These are phyloP conservation scores for Dentiscutata heterogama DNA, from an alignment of 371 early-diverging fungal genomes.

Conservation along the genomic window DNA sequence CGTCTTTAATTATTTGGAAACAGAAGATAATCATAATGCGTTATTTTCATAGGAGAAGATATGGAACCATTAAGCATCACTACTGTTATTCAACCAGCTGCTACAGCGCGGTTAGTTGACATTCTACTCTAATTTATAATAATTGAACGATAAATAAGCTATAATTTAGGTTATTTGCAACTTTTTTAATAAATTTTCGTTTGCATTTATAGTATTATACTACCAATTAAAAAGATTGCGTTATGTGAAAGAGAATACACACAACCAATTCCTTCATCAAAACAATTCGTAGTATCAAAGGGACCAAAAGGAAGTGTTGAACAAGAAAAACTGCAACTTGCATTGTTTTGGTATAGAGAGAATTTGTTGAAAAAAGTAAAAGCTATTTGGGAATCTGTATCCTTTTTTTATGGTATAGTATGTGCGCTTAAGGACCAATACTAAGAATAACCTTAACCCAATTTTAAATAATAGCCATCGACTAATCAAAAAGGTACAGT, in stretches of 20 bases:
- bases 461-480: slow-evolving; percentile 48
- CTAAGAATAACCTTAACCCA: not conserved
- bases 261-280: slow-evolving; percentile 77
- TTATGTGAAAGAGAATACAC: slow-evolving; percentile 61
- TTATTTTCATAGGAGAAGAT: not conserved
- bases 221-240: slow-evolving; percentile 74
- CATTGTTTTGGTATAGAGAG: slow-evolving; percentile 85
- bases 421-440: not conserved
- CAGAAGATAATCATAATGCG: not conserved
- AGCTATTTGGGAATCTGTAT: slow-evolving; percentile 64
- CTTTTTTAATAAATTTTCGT: not conserved
- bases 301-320: slow-evolving; percentile 60
- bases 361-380: slow-evolving; percentile 66
- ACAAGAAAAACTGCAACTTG: slow-evolving; percentile 66
- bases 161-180: slow-evolving; percentile 39
- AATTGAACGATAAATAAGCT: no score
- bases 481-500: slow-evolving; percentile 61
- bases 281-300: slow-evolving; percentile 81
- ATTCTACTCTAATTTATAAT: not conserved
- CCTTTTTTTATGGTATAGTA: not conserved
- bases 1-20: no score
- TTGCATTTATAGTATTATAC: slow-evolving; percentile 64
- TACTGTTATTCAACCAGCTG: slow-evolving; percentile 62
- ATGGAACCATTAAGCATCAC: slow-evolving; percentile 52
- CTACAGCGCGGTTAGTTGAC: slow-evolving; percentile 56